Conservation (phyloP, 305 asterid species). For the Fraxinus sp. region DNA sequence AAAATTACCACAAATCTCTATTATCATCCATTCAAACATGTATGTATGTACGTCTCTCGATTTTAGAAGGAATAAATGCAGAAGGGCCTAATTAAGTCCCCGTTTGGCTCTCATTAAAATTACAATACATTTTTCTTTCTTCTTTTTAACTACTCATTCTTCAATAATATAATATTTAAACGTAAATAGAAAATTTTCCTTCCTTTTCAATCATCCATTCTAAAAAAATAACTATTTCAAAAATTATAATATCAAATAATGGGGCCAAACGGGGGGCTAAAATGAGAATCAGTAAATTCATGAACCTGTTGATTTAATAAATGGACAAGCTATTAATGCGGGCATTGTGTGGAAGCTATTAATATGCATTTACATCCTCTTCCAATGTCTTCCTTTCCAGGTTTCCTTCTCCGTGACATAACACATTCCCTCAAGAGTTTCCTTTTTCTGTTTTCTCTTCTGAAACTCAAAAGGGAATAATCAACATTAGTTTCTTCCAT, state of each 20-base stretch:
- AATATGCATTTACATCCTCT: conserved; percentile 24
- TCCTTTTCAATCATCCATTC: too few species aligned
- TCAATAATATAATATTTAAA: too few species aligned
- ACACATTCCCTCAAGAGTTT: conserved; percentile 26
- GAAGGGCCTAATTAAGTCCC: not conserved
- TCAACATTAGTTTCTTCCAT: conserved; percentile 29
- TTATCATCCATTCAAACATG: not conserved
- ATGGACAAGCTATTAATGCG: conserved; percentile 37
- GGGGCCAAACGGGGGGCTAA: not conserved
- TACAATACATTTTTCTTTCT: too few species aligned
- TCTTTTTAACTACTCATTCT: too few species aligned
- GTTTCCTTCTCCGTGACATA: conserved; percentile 21
- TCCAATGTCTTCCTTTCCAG: conserved; percentile 13
- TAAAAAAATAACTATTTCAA: too few species aligned
- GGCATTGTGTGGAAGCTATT: conserved; percentile 39
- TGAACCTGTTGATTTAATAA: conserved; percentile 6
- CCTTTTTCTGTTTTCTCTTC: conserved; percentile 3
- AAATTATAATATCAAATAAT: too few species aligned
- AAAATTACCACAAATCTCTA: not conserved
- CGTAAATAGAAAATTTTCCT: too few species aligned
- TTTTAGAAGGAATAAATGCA: not conserved
- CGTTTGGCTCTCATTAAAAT: too few species aligned
- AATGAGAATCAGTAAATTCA: not conserved
- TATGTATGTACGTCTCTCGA: not conserved
- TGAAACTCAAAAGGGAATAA: conserved; percentile 36